These are phyloP conservation scores for Cercospora citrullina DNA, from an alignment of 2,329 filamentous ascomycete species.

Conservation along the genomic window DNA sequence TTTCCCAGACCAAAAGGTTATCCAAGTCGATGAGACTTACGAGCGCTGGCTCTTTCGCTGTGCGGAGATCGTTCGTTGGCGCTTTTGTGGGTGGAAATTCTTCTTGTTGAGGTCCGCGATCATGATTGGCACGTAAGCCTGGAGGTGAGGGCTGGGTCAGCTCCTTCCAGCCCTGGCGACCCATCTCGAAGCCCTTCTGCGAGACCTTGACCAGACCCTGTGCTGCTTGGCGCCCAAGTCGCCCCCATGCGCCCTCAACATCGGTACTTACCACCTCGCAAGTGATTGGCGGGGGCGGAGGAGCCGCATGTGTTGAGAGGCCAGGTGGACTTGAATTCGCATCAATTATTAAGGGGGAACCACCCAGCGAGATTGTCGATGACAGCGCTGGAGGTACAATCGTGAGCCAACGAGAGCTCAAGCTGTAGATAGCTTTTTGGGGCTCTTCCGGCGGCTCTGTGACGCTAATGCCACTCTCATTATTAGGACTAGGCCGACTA, in stretches of 20 bases:
- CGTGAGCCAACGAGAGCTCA: conserved; percentile 74
- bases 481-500: conserved; percentile 16
- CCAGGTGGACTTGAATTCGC: conserved; percentile 58
- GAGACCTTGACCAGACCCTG: conserved; percentile 74
- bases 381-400: conserved; percentile 69
- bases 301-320: conserved; percentile 62
- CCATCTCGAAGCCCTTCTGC: conserved; percentile 61
- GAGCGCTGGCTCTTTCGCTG: conserved; percentile 65
- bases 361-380: conserved; percentile 68
- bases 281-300: conserved; percentile 66
- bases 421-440: conserved; percentile 62
- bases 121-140: conserved; percentile 23
- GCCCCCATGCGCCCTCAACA: conserved; percentile 51
- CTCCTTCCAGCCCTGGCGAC: conserved; percentile 73
- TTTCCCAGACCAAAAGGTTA: conserved; percentile 52
- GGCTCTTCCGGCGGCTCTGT: conserved; percentile 22
- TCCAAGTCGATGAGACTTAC: conserved; percentile 75
- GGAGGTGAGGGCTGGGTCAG: conserved; percentile 66
- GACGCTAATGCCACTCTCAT: conserved; percentile 38
- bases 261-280: conserved; percentile 72
- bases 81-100: conserved; percentile 75
- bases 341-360: conserved; percentile 56
- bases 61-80: conserved; percentile 56
- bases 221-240: conserved; percentile 66
- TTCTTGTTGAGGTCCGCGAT: conserved; percentile 24